These are phyloP conservation scores for Bretziella fagacearum DNA, from an alignment of 2,329 filamentous ascomycete genomes.

Conservation along the genomic window DNA sequence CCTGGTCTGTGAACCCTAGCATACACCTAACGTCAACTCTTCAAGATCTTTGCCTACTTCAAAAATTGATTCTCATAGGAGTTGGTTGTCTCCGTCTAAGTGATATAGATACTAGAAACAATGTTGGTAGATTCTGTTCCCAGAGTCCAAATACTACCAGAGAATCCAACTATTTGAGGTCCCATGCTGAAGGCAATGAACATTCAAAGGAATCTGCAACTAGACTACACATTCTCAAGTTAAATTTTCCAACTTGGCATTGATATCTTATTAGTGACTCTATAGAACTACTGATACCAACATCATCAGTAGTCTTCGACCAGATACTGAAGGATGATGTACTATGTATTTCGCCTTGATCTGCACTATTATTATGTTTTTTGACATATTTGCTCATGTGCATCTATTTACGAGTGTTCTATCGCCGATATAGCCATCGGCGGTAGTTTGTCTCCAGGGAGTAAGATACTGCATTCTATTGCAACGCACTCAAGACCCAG, in stretches of 20 bases:
- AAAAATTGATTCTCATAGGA: no score
- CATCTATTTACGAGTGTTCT: slow-evolving; percentile 27
- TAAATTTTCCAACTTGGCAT: slow-evolving; percentile 29
- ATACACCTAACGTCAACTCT: no score
- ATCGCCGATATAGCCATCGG: slow-evolving; percentile 34
- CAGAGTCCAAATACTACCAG: no score
- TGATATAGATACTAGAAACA: no score
- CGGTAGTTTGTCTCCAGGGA: slow-evolving; percentile 39
- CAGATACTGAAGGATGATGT: neutral
- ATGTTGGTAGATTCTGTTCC: no score
- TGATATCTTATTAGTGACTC: slow-evolving; percentile 30
- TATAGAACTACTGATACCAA: slow-evolving; percentile 37
- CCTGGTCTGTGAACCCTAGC: no score
- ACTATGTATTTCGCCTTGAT: slow-evolving; percentile 4
- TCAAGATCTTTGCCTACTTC: no score
- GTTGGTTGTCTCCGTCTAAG: no score
- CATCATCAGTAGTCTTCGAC: slow-evolving; percentile 17
- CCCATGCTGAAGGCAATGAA: no score
- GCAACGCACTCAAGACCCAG: neutral
- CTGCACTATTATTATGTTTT: neutral
- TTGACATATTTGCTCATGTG: slow-evolving; percentile 1
- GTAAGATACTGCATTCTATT: slow-evolving; percentile 31
- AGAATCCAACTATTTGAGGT: no score
- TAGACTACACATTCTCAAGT: slow-evolving; percentile 26
- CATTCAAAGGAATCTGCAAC: no score